phyloP scores from a whole-genome alignment of 805 yeast genomes.

The Hagleromyces aurorensis region DNA sequence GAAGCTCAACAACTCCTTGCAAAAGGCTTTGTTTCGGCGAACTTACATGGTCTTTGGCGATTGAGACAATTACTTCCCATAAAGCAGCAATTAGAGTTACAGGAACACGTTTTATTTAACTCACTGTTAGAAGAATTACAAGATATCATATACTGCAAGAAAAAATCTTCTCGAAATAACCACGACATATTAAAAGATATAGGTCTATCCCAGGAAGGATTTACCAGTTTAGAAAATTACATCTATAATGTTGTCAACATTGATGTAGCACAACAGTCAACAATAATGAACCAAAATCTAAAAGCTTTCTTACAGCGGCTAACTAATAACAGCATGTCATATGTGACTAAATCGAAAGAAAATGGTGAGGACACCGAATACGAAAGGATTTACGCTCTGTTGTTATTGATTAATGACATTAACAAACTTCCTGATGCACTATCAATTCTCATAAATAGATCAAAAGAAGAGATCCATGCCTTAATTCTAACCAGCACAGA shows the following conservation, averaged over 20 bases:
- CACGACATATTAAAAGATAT: conserved; percentile 20
- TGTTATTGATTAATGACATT: conserved; percentile 51
- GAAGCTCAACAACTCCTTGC: conserved; percentile 53
- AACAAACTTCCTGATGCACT: conserved; percentile 54
- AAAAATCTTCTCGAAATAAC: conserved; percentile 11
- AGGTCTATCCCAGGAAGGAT: conserved; percentile 21
- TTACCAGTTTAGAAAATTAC: conserved; percentile 44
- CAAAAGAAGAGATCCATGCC: conserved; percentile 54
- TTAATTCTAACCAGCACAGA: conserved; percentile 55
- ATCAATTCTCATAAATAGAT: conserved; percentile 44
- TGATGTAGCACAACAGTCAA: conserved; percentile 45
- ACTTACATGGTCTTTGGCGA: conserved; percentile 47
- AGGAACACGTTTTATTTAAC: conserved; percentile 55
- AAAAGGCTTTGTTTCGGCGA: conserved; percentile 39
- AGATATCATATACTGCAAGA: conserved; percentile 56
- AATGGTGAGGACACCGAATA: conserved; percentile 29
- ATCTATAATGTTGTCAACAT: conserved; percentile 49
- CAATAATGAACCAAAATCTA: conserved; percentile 31
- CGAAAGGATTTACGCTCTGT: conserved; percentile 37
- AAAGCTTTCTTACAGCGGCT: conserved; percentile 31
- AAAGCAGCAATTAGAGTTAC: conserved; percentile 45
- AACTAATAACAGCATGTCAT: conserved; percentile 16
- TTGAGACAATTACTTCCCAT: conserved; percentile 46
- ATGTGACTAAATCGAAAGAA: conserved; percentile 6
- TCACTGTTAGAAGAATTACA: conserved; percentile 71